Conservation (phyloP, 306 rosid genomes). For the Cotoneaster glaucophyllus region DNA sequence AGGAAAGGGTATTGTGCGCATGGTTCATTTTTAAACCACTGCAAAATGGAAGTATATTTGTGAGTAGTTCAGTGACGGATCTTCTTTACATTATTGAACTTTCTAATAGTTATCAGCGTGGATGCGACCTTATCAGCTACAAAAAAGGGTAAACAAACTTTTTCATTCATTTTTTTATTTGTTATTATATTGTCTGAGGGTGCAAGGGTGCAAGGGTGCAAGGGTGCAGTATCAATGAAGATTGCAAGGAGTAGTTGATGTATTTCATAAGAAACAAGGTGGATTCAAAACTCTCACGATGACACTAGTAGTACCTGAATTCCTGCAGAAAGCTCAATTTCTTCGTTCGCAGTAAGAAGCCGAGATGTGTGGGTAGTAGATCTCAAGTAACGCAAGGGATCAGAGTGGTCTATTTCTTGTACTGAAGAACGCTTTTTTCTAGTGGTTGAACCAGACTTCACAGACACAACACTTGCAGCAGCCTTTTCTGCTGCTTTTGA, state of each 20-base stretch:
- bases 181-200: neutral
- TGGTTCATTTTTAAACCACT: neutral
- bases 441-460: constrained; percentile 56
- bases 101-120: neutral
- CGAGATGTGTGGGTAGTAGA: constrained; percentile 51
- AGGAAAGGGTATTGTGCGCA: neutral
- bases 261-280: neutral
- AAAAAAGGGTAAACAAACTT: neutral
- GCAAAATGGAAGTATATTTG: too few species aligned
- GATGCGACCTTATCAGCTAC: neutral
- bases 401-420: constrained; percentile 77
- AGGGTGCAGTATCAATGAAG: neutral
- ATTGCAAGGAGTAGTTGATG: neutral
- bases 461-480: constrained; percentile 50
- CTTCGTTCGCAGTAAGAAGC: constrained; percentile 78
- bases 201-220: neutral
- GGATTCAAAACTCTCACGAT: constrained; percentile 5
- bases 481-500: constrained; percentile 75
- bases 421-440: constrained; percentile 58
- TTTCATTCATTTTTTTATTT: too few species aligned
- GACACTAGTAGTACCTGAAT: constrained; percentile 60
- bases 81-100: neutral
- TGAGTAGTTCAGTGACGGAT: too few species aligned
- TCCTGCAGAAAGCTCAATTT: constrained; percentile 76
- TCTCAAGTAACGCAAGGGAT: constrained; percentile 82